A percentile compares a stretch with the other conserved stretches of the same genome.
phyloP scores from a whole-genome alignment of 1,284 basidiomycete genomes.

The Leccinum griseonigrum region DNA sequence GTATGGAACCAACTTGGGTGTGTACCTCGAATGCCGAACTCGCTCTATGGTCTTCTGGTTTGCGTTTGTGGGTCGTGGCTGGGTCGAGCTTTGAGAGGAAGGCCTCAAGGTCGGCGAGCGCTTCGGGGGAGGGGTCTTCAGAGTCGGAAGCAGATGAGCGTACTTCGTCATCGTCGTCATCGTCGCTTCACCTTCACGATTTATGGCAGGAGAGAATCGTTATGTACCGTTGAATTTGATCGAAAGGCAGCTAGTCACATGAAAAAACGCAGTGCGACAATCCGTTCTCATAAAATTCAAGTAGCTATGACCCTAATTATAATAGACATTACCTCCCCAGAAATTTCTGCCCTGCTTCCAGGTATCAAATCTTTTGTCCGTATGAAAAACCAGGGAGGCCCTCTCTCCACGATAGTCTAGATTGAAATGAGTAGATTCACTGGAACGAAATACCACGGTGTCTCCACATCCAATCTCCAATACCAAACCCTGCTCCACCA shows the following conservation, averaged over 20 bases:
- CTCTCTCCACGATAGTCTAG: not conserved
- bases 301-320: not conserved
- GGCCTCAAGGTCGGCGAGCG: slow-evolving; percentile 62
- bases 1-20: not conserved
- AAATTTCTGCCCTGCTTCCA: not conserved
- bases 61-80: slow-evolving; percentile 64
- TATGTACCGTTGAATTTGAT: too few species aligned
- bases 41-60: slow-evolving; percentile 56
- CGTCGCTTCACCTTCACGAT: too few species aligned
- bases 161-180: slow-evolving; percentile 36
- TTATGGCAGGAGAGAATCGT: too few species aligned
- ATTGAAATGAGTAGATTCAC: not conserved
- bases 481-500: not conserved
- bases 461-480: not conserved
- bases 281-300: too few species aligned
- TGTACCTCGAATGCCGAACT: slow-evolving; percentile 61
- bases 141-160: slow-evolving; percentile 54
- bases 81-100: slow-evolving; percentile 73
- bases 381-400: not conserved
- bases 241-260: too few species aligned
- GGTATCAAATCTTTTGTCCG: not conserved
- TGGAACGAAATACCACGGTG: not conserved
- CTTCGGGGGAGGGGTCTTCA: slow-evolving; percentile 56
- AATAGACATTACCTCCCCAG: not conserved
- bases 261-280: too few species aligned